Conservation (phyloP, 2,329 filamentous ascomycete genomes). For the Colletotrichum australisinense region DNA sequence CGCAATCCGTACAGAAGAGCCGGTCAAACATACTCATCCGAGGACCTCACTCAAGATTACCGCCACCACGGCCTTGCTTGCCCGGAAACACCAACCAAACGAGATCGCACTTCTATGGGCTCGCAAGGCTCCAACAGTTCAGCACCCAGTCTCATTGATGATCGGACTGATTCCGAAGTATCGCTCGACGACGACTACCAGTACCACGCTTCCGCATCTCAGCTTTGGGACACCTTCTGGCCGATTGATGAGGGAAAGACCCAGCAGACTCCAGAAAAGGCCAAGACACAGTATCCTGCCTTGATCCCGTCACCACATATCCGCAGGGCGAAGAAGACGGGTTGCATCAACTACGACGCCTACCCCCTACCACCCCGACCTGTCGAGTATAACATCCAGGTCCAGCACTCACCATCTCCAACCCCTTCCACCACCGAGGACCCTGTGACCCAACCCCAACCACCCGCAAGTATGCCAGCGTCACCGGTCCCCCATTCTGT, state of each 20-base stretch:
- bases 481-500: constrained; percentile 9
- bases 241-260: constrained; percentile 32
- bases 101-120: constrained; percentile 55
- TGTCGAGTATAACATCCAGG: constrained; percentile 35
- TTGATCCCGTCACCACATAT: constrained; percentile 37
- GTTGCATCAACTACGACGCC: constrained; percentile 36
- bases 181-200: constrained; percentile 64
- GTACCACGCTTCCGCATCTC: constrained; percentile 55
- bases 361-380: constrained; percentile 40
- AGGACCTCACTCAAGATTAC: constrained; percentile 20
- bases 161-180: constrained; percentile 61
- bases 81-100: constrained; percentile 35
- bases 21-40: constrained; percentile 33
- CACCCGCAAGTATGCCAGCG: constrained; percentile 18
- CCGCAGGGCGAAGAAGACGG: constrained; percentile 33
- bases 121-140: constrained; percentile 53
- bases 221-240: constrained; percentile 67
- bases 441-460: constrained; percentile 28
- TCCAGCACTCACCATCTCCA: constrained; percentile 14
- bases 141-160: constrained; percentile 61
- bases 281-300: constrained; percentile 33
- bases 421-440: constrained; percentile 4
- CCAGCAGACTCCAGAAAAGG: constrained; percentile 28
- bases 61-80: constrained; percentile 2
- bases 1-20: constrained; percentile 33